Evolutionary conservation across 257 asterid species (phyloP).

Genomic region (Solanum clarkiae): DNA sequence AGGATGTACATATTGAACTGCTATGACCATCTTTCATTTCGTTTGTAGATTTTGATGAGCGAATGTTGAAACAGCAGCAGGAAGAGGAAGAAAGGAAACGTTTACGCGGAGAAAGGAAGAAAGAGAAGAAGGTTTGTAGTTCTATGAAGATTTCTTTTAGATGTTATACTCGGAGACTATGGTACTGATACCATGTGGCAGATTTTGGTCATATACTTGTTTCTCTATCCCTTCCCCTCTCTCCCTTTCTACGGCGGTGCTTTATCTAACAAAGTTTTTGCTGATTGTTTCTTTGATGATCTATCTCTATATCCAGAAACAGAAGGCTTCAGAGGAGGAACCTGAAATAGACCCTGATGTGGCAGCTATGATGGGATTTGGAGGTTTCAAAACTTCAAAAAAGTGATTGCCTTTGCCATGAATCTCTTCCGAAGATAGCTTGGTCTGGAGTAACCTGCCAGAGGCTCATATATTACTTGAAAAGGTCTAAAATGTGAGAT

Average conservation of each 20-base stretch:
- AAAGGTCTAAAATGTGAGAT: neutral
- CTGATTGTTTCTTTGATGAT: neutral
- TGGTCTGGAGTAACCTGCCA: neutral
- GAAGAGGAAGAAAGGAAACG: conserved; percentile 98
- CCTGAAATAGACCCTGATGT: conserved; percentile 85
- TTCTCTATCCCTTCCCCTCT: neutral
- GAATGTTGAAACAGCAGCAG: conserved; percentile 81
- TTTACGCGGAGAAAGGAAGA: conserved; percentile 85
- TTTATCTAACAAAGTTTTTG: neutral
- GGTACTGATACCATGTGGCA: neutral
- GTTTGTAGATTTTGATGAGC: conserved; percentile 71
- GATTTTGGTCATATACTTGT: neutral
- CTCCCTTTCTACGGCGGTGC: neutral
- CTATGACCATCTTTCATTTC: neutral
- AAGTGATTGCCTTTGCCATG: conserved; percentile 26
- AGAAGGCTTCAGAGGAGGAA: conserved; percentile 80
- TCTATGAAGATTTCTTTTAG: neutral
- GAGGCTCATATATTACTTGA: neutral
- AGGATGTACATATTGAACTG: neutral
- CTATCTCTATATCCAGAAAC: conserved; percentile 37
- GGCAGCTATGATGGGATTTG: conserved; percentile 97
- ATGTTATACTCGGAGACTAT: neutral
- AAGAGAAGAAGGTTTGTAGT: conserved; percentile 77
- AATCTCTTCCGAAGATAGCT: neutral
- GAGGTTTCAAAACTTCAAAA: conserved; percentile 79